Conservation (phyloP, 1,284 basidiomycete genomes). For the Sutorius eximius region DNA sequence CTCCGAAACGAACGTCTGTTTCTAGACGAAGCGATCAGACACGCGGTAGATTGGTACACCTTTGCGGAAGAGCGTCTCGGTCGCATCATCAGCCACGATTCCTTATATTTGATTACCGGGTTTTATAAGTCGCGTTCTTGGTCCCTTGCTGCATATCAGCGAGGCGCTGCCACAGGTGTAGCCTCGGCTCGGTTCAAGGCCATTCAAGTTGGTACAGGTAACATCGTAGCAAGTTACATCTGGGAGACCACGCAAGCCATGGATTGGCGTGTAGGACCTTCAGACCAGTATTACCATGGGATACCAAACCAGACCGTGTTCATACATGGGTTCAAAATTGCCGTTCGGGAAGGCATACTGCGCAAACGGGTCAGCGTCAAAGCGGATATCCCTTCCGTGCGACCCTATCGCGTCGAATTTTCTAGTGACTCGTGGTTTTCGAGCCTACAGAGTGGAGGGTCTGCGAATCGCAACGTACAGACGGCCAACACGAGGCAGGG, state of each 20-base stretch:
- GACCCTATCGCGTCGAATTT: not conserved
- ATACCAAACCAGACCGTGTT: constrained; percentile 22
- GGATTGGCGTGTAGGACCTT: constrained; percentile 20
- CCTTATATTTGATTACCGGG: constrained; percentile 24
- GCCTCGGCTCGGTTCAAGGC: constrained; percentile 13
- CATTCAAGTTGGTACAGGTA: constrained; percentile 9
- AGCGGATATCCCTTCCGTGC: constrained; percentile 3
- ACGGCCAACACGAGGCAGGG: not conserved
- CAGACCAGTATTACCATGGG: constrained; percentile 8
- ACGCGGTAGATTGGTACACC: constrained; percentile 21
- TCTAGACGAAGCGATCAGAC: constrained; percentile 6
- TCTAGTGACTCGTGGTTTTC: not conserved
- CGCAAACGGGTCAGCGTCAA: constrained; percentile 8
- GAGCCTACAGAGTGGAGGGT: not conserved
- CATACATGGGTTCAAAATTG: constrained; percentile 23
- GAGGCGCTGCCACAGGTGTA: not conserved
- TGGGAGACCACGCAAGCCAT: constrained; percentile 20
- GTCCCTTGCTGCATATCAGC: constrained; percentile 21
- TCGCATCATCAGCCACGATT: constrained; percentile 18
- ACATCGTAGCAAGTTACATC: constrained; percentile 10
- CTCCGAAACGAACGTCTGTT: constrained; percentile 15
- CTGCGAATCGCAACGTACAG: not conserved
- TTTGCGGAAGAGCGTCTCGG: constrained; percentile 18
- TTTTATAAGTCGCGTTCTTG: constrained; percentile 24
- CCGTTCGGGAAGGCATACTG: constrained; percentile 9